Evolutionary conservation across 805 yeast species (phyloP).

Genomic region (Tetrapisispora pingtungensis): DNA sequence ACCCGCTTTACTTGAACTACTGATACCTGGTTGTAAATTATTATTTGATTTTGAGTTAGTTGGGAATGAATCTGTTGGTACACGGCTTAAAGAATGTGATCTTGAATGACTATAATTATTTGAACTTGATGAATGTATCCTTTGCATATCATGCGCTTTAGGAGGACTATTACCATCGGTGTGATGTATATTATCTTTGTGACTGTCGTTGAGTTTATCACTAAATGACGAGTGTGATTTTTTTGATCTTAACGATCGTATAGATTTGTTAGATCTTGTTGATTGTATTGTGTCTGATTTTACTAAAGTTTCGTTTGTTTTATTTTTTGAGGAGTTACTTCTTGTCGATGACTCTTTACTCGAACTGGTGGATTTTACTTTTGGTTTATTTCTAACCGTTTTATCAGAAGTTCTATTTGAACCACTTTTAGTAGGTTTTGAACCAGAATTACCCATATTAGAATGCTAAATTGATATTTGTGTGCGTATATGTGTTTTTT

Average conservation of each 20-base stretch:
- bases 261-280: background rate
- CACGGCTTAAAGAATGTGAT: background rate
- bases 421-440: constrained; percentile 29
- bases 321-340: constrained; percentile 43
- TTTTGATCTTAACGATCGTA: constrained; percentile 3
- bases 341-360: constrained; percentile 6
- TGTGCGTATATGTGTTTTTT: too few species aligned
- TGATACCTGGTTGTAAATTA: constrained; percentile 1
- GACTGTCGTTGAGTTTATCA: background rate
- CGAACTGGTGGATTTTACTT: constrained; percentile 4
- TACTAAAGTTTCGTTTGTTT: constrained; percentile 25
- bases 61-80: background rate
- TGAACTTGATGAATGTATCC: background rate
- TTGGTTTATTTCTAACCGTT: background rate
- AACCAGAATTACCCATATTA: constrained; percentile 45
- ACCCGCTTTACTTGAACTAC: constrained; percentile 4
- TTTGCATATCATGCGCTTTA: constrained; percentile 26
- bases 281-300: constrained; percentile 4
- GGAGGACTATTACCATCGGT: constrained; percentile 6
- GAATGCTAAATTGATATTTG: too few species aligned
- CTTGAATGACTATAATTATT: background rate
- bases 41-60: background rate
- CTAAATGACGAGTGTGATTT: background rate
- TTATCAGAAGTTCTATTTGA: constrained; percentile 3
- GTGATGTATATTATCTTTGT: constrained; percentile 22